Percentiles rank a stretch among this genome's conserved stretches.
Conservation (phyloP, 495 filamentous ascomycete genomes). For the Penicillium desertorum region DNA sequence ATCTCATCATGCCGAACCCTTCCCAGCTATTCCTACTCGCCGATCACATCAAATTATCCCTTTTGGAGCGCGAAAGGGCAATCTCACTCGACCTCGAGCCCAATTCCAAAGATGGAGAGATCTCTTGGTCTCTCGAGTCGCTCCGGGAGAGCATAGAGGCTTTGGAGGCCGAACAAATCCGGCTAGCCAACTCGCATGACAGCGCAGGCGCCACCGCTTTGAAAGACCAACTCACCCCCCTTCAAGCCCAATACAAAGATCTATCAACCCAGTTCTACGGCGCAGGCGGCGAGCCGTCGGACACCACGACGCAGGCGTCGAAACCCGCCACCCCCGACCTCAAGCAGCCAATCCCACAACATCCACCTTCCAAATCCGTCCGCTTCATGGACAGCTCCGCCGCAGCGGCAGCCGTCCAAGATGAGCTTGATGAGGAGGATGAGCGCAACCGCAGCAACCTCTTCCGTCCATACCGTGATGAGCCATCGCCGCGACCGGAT, state of each 20-base stretch:
- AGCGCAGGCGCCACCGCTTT: slow-evolving; percentile 55
- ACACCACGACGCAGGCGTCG: slow-evolving; percentile 58
- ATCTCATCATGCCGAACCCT: slow-evolving; percentile 55
- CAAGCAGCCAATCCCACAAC: slow-evolving; percentile 50
- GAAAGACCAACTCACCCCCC: slow-evolving; percentile 65
- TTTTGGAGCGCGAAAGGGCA: slow-evolving; percentile 85
- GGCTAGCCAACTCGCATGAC: slow-evolving; percentile 62
- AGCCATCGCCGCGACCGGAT: slow-evolving; percentile 61
- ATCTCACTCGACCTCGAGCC: slow-evolving; percentile 79
- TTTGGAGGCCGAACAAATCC: slow-evolving; percentile 64
- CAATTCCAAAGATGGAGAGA: slow-evolving; percentile 83
- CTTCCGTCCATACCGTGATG: slow-evolving; percentile 64
- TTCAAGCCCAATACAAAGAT: slow-evolving; percentile 57
- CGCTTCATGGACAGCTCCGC: slow-evolving; percentile 75
- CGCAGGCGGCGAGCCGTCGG: slow-evolving; percentile 56
- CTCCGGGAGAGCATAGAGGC: slow-evolving; percentile 79
- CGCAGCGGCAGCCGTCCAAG: slow-evolving; percentile 38
- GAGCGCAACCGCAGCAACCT: slow-evolving; percentile 57
- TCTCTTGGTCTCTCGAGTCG: slow-evolving; percentile 83
- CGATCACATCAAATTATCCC: slow-evolving; percentile 56
- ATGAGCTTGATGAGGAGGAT: slow-evolving; percentile 45
- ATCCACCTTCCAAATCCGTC: slow-evolving; percentile 70
- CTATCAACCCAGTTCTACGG: slow-evolving; percentile 63
- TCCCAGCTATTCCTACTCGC: slow-evolving; percentile 55
- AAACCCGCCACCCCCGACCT: slow-evolving; percentile 59